Conservation (phyloP, 2,329 filamentous ascomycete species). For the Verticillium klebahnii region DNA sequence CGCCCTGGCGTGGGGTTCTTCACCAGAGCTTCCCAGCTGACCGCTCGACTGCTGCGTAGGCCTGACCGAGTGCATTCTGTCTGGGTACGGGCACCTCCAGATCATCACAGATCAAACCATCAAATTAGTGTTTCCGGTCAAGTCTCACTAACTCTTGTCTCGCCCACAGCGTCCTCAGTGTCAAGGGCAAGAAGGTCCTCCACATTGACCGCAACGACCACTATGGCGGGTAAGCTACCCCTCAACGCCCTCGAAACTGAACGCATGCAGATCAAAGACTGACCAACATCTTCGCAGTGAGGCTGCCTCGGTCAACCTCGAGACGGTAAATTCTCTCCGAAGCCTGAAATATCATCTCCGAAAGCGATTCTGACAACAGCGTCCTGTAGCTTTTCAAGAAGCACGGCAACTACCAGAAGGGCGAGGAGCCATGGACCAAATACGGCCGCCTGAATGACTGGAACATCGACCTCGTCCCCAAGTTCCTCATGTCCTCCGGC, state of each 20-base stretch:
- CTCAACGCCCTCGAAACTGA: neutral
- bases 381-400: conserved; percentile 81
- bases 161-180: conserved; percentile 73
- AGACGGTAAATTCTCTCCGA: conserved; percentile 57
- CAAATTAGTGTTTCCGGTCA: neutral
- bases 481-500: conserved; percentile 97
- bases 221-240: conserved; percentile 77
- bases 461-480: conserved; percentile 98
- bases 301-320: conserved; percentile 93
- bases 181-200: conserved; percentile 98
- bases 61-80: conserved; percentile 97
- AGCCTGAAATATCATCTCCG: conserved; percentile 2
- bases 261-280: conserved; percentile 5
- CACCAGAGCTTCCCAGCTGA: conserved; percentile 3
- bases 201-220: conserved; percentile 99
- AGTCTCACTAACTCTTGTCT: neutral
- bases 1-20: conserved; percentile 13
- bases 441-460: conserved; percentile 96
- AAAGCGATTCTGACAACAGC: conserved; percentile 8
- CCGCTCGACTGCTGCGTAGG: conserved; percentile 44
- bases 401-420: conserved; percentile 75
- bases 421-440: conserved; percentile 95
- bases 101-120: neutral
- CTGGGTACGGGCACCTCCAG: conserved; percentile 60
- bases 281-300: conserved; percentile 52